Evolutionary conservation across 345 rosid species (phyloP).

Genomic region (Capsella bursapastoris): DNA sequence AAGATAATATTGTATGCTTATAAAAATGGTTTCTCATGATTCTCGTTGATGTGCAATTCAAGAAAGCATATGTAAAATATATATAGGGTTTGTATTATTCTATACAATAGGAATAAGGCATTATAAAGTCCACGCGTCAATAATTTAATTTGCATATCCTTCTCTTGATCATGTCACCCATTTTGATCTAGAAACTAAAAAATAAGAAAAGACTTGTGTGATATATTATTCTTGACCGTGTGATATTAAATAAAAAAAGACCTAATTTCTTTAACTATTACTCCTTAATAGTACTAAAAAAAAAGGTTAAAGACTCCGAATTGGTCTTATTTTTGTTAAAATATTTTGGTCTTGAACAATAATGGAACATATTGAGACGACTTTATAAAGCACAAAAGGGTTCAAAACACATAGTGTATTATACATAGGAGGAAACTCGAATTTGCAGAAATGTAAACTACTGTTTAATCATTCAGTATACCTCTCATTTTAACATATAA

Average conservation of each 20-base stretch:
- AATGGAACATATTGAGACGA: too few relatives aligned
- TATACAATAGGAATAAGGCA: not conserved
- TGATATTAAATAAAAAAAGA: not conserved
- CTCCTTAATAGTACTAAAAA: not conserved
- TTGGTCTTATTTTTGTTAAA: not conserved
- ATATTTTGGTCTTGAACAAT: not conserved
- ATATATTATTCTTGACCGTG: conserved; percentile 19
- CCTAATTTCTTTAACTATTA: not conserved
- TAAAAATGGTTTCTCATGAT: not conserved
- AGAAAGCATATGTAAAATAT: not conserved
- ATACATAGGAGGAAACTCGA: too few relatives aligned
- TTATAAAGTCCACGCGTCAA: conserved; percentile 40
- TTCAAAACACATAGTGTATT: too few relatives aligned
- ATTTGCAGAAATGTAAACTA: too few relatives aligned
- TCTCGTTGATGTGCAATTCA: conserved; percentile 12
- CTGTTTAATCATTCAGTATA: too few relatives aligned
- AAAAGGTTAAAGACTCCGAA: not conserved
- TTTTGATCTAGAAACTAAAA: conserved; percentile 4
- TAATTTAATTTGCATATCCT: not conserved
- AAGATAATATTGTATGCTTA: not conserved
- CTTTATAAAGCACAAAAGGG: too few relatives aligned
- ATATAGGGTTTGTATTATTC: too few relatives aligned
- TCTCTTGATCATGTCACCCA: conserved; percentile 31
- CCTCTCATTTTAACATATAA: too few relatives aligned
- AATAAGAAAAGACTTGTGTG: conserved; percentile 9